phyloP scores from a whole-genome alignment of 805 yeast genomes.

The Teunomyces tritomae region DNA sequence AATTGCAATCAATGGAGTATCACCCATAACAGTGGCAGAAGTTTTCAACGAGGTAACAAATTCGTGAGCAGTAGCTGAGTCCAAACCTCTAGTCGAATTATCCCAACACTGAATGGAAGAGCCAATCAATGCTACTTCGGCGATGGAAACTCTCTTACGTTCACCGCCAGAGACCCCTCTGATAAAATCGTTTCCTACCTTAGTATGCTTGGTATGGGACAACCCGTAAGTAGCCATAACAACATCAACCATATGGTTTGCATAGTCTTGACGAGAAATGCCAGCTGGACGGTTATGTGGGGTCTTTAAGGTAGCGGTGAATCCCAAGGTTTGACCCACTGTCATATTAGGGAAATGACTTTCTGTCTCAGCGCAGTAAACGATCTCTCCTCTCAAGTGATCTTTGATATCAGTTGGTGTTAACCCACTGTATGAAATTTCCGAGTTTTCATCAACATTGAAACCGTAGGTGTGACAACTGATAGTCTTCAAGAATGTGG shows the following conservation, averaged over 20 bases:
- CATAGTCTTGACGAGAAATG: conserved; percentile 37
- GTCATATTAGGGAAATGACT: conserved; percentile 66
- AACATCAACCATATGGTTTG: conserved; percentile 41
- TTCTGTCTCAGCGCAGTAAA: conserved; percentile 68
- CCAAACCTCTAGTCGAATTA: conserved; percentile 29
- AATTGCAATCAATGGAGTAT: conserved; percentile 26
- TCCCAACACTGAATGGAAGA: conserved; percentile 47
- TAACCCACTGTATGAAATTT: conserved; percentile 55
- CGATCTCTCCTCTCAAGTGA: conserved; percentile 65
- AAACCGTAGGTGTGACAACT: conserved; percentile 66
- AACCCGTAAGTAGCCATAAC: conserved; percentile 47
- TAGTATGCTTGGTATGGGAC: conserved; percentile 54
- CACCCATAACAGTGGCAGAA: conserved; percentile 22
- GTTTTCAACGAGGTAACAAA: conserved; percentile 26
- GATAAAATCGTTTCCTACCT: conserved; percentile 59
- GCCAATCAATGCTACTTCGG: conserved; percentile 23
- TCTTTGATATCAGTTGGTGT: conserved; percentile 46
- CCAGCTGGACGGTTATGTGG: conserved; percentile 62
- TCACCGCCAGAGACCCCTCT: conserved; percentile 32
- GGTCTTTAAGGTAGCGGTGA: conserved; percentile 61
- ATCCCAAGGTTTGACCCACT: conserved; percentile 62
- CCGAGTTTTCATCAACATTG: conserved; percentile 44
- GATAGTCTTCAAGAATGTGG: conserved; percentile 62
- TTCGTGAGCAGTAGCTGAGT: conserved; percentile 28
- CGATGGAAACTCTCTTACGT: conserved; percentile 28